phyloP scores from a whole-genome alignment of 2,329 filamentous ascomycete genomes.

The Colletotrichum sp. region DNA sequence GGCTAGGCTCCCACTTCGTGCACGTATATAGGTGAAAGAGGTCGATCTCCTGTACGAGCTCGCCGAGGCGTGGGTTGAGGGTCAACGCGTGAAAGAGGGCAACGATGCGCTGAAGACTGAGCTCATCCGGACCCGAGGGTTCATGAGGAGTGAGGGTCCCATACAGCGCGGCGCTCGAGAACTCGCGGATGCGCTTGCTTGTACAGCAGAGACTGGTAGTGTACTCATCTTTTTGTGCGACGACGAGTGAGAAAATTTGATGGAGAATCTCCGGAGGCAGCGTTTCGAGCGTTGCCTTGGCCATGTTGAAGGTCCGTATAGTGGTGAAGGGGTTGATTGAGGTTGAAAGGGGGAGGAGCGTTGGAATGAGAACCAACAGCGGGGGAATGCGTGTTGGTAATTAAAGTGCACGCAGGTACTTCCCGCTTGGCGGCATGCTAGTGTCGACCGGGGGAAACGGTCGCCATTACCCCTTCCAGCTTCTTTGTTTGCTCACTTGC shows the following conservation, averaged over 20 bases:
- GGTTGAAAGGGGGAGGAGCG: background rate
- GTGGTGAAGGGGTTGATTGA: background rate
- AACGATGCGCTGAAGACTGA: background rate
- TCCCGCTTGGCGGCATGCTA: background rate
- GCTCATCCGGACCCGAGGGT: background rate
- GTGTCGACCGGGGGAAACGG: background rate
- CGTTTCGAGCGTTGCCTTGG: background rate
- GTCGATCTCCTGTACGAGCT: background rate
- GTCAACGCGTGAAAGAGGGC: background rate
- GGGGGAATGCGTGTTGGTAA: background rate
- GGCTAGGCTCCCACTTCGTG: too few species aligned
- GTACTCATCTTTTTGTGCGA: background rate
- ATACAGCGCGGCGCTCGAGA: background rate
- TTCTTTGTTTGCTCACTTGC: too few species aligned
- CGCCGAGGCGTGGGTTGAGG: background rate
- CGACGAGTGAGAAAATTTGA: background rate
- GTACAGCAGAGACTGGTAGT: background rate
- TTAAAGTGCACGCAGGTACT: background rate
- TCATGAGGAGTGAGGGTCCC: background rate
- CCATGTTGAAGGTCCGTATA: background rate
- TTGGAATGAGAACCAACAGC: too few species aligned
- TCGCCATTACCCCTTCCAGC: background rate
- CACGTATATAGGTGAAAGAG: background rate
- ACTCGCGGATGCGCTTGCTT: background rate
- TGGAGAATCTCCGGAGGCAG: background rate